A percentile compares a stretch with the other conserved stretches of the same genome.
These are phyloP conservation scores for Trichocladium antarcticum DNA, from an alignment of 495 filamentous ascomycete genomes.

Conservation along the genomic window DNA sequence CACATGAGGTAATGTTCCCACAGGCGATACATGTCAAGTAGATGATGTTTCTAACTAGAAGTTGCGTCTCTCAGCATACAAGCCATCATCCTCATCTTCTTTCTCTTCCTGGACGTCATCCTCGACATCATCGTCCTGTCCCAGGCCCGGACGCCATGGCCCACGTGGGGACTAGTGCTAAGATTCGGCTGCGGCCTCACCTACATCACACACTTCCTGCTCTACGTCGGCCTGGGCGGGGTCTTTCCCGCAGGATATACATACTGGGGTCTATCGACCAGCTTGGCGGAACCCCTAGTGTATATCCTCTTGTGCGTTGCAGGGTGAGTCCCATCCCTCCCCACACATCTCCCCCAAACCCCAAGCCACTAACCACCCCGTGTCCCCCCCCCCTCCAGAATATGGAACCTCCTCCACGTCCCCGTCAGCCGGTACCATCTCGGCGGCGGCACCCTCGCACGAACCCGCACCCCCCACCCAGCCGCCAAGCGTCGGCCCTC, in stretches of 20 bases:
- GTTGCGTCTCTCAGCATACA: slow-evolving; percentile 7
- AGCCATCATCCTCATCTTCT: slow-evolving; percentile 20
- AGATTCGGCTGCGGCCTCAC: slow-evolving; percentile 10
- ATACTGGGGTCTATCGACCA: slow-evolving; percentile 17
- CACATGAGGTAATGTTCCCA: background rate
- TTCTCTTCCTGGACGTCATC: slow-evolving; percentile 21
- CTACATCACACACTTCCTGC: slow-evolving; percentile 22
- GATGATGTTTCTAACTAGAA: background rate
- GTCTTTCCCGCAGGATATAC: slow-evolving; percentile 16
- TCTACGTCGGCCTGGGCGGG: slow-evolving; percentile 18
- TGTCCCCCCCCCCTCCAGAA: slow-evolving; percentile 8
- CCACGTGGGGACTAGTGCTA: slow-evolving; percentile 17
- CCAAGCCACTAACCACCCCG: no score
- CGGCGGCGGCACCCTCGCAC: background rate
- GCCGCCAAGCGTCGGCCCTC: background rate
- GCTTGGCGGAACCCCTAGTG: slow-evolving; percentile 11
- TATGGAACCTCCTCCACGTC: slow-evolving; percentile 20
- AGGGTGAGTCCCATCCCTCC: slow-evolving; percentile 12
- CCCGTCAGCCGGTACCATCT: slow-evolving; percentile 13
- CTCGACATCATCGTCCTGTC: slow-evolving; percentile 26
- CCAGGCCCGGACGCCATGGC: slow-evolving; percentile 8
- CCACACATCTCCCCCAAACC: no score
- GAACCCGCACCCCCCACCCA: background rate
- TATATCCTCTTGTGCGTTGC: slow-evolving; percentile 23
- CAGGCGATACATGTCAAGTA: background rate